phyloP scores from a whole-genome alignment of 192 early-diverging fungal species.

The Gryganskiella cystojenkinii region DNA sequence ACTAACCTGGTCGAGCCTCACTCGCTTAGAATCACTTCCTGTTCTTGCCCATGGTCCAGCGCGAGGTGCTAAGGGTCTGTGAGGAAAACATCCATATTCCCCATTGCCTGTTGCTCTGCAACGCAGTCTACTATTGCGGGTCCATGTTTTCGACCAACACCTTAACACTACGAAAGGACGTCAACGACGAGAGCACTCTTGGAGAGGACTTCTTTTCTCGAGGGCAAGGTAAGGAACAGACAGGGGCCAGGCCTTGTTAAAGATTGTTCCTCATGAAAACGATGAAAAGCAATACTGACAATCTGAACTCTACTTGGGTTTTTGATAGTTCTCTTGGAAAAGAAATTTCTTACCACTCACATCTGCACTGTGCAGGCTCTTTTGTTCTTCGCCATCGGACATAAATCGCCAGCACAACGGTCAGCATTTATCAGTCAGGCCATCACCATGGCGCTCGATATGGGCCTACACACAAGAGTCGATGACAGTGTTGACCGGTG shows the following conservation, averaged over 20 bases:
- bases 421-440: constrained; percentile 48
- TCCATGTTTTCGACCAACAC: constrained; percentile 28
- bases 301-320: neutral
- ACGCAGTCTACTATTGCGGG: constrained; percentile 27
- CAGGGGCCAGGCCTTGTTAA: too few species aligned
- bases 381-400: constrained; percentile 45
- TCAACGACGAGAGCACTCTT: constrained; percentile 34
- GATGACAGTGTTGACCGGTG: constrained; percentile 19
- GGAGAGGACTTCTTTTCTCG: constrained; percentile 44
- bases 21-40: constrained; percentile 42
- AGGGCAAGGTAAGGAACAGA: constrained; percentile 28
- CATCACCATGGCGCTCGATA: constrained; percentile 46
- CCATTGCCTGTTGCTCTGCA: constrained; percentile 46
- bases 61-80: constrained; percentile 37
- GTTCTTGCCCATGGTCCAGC: constrained; percentile 42
- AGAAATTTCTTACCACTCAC: constrained; percentile 47
- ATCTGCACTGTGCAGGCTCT: constrained; percentile 42
- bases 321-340: constrained; percentile 32
- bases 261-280: neutral
- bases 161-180: constrained; percentile 30
- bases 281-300: neutral
- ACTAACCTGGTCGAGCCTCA: too few species aligned
- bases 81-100: constrained; percentile 49
- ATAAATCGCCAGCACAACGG: constrained; percentile 50
- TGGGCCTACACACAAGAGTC: constrained; percentile 37